Conservation (phyloP, 371 early-diverging fungal species). For the Mucor plumbeus region DNA sequence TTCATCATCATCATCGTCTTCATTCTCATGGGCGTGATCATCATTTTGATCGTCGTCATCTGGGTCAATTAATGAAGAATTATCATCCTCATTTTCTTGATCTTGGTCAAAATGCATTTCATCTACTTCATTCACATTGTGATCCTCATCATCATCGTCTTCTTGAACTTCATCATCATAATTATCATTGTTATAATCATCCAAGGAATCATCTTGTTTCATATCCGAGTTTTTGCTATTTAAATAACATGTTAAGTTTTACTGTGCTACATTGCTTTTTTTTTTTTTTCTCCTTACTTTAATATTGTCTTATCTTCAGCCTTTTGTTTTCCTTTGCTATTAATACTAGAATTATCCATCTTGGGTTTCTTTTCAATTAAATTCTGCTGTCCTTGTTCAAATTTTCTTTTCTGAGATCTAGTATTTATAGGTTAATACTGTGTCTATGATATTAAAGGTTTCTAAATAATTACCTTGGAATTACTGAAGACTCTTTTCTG, state of each 20-base stretch:
- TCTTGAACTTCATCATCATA: conserved; percentile 14
- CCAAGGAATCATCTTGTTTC: neutral
- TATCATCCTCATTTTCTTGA: too few species aligned
- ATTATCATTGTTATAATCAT: conserved; percentile 4
- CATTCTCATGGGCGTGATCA: conserved; percentile 29
- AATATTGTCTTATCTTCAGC: neutral
- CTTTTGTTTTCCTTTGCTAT: conserved; percentile 23
- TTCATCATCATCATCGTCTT: conserved; percentile 37
- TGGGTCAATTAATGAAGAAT: neutral
- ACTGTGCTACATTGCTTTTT: neutral
- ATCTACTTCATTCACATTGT: neutral
- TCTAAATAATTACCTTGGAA: neutral
- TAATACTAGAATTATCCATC: neutral
- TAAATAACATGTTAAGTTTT: neutral
- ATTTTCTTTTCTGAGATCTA: conserved; percentile 23
- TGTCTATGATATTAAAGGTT: neutral
- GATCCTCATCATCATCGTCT: conserved; percentile 4
- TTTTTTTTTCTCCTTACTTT: neutral
- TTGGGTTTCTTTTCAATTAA: conserved; percentile 11
- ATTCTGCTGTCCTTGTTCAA: conserved; percentile 8
- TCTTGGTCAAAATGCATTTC: conserved; percentile 10
- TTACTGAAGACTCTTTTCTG: conserved; percentile 18
- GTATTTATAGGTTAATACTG: neutral
- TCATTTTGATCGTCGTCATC: conserved; percentile 26
- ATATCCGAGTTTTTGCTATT: neutral